phyloP scores from a whole-genome alignment of 352 stramenopile species.

The Globisporangium irregulare region DNA sequence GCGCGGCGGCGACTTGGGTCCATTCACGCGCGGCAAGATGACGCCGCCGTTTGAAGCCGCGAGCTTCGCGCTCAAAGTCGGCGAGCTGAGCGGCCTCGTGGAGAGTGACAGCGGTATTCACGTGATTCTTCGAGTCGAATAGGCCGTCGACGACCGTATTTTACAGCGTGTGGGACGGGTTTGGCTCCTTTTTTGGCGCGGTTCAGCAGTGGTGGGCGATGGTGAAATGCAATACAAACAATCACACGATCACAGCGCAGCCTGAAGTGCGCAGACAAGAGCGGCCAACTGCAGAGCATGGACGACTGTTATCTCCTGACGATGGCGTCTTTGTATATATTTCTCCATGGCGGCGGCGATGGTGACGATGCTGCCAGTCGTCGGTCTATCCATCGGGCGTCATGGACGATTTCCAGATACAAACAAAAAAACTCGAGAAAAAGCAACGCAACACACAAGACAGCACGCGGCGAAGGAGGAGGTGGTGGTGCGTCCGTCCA shows the following conservation, averaged over 20 bases:
- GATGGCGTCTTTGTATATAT: constrained; percentile 4
- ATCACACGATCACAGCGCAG: neutral
- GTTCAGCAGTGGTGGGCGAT: constrained; percentile 1
- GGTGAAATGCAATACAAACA: neutral
- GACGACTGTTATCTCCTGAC: neutral
- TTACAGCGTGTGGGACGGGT: constrained; percentile 1
- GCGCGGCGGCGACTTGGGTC: constrained; percentile 87
- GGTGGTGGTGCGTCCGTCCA: neutral
- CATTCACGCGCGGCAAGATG: constrained; percentile 91
- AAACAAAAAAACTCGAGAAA: constrained; percentile 4
- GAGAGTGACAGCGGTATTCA: constrained; percentile 96
- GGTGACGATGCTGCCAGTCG: neutral
- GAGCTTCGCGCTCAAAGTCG: constrained; percentile 90
- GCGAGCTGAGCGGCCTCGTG: constrained; percentile 93
- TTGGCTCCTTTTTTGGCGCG: constrained; percentile 1
- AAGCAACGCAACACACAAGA: neutral
- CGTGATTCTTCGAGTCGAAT: constrained; percentile 93
- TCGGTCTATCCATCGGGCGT: neutral
- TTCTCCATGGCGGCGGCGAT: neutral
- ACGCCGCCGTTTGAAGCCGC: constrained; percentile 90
- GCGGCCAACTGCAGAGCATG: neutral
- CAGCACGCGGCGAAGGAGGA: neutral
- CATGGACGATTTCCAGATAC: constrained; percentile 4
- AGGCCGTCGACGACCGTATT: constrained; percentile 12
- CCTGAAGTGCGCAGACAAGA: neutral